These are phyloP conservation scores for Flammula alnicola DNA, from an alignment of 1,284 basidiomycete genomes.

Conservation along the genomic window DNA sequence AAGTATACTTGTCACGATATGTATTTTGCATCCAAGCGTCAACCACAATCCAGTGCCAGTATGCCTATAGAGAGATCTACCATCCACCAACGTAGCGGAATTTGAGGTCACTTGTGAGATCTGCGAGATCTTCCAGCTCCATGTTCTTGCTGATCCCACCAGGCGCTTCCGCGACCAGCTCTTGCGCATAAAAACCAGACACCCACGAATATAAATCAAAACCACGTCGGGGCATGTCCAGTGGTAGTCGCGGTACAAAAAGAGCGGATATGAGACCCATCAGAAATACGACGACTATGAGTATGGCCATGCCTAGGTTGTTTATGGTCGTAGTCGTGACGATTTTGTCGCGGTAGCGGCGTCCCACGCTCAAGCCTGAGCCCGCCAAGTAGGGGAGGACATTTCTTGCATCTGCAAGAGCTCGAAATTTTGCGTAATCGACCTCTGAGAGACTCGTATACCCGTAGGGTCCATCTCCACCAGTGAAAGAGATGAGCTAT, in stretches of 20 bases:
- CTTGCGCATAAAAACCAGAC: conserved; percentile 40
- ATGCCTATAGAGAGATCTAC: no score
- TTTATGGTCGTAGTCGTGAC: conserved; percentile 19
- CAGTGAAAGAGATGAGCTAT: conserved; percentile 43
- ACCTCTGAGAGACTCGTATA: conserved; percentile 42
- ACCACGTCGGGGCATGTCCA: conserved; percentile 36
- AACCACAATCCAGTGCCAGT: no score
- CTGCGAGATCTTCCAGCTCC: no score
- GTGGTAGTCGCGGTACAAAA: conserved; percentile 40
- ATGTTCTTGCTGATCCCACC: no score
- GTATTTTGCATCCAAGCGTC: no score
- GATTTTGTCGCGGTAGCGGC: conserved; percentile 35
- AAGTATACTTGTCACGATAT: no score
- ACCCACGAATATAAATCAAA: conserved; percentile 44
- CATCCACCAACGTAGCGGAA: no score
- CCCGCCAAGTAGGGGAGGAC: conserved; percentile 47
- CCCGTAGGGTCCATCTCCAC: conserved; percentile 37
- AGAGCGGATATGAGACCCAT: conserved; percentile 36
- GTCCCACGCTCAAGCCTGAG: conserved; percentile 36
- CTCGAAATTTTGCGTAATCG: conserved; percentile 37
- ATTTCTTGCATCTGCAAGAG: conserved; percentile 41
- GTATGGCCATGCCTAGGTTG: conserved; percentile 25
- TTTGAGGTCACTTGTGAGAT: no score
- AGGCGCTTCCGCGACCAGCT: no score
- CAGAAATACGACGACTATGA: conserved; percentile 28